Evolutionary conservation across 208 protist species (phyloP).

Genomic region (Acanthamoeba royreba): DNA sequence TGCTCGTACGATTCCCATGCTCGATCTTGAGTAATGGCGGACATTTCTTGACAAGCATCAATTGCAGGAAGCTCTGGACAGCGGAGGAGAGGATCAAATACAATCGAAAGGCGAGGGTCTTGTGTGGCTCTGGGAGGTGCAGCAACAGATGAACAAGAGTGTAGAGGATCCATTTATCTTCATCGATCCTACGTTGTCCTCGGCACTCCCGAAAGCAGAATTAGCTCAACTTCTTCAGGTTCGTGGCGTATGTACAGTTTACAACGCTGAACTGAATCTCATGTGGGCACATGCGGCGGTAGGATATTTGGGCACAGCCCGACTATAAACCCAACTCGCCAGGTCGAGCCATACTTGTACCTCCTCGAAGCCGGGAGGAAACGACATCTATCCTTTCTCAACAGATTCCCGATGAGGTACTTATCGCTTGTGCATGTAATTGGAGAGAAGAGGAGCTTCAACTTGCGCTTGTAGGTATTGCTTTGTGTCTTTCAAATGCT

Average conservation of each 20-base stretch:
- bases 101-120: neutral
- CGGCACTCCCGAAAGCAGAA: neutral
- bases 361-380: neutral
- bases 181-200: neutral
- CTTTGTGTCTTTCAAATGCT: neutral
- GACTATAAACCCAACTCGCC: neutral
- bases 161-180: neutral
- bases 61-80: neutral
- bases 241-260: too few species aligned
- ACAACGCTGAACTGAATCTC: too few species aligned
- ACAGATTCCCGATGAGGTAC: neutral
- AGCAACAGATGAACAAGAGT: neutral
- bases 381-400: neutral
- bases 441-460: too few species aligned
- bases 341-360: neutral
- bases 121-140: slow-evolving; percentile 7
- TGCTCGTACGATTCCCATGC: neutral
- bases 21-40: too few species aligned
- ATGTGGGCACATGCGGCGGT: neutral
- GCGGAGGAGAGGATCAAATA: neutral
- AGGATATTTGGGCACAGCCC: neutral
- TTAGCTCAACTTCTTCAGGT: neutral
- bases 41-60: too few species aligned
- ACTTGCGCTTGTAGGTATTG: too few species aligned
- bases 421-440: too few species aligned